Evolutionary conservation across 1,139 yeast species (phyloP).

Genomic region (Wickerhamomyces sp.): DNA sequence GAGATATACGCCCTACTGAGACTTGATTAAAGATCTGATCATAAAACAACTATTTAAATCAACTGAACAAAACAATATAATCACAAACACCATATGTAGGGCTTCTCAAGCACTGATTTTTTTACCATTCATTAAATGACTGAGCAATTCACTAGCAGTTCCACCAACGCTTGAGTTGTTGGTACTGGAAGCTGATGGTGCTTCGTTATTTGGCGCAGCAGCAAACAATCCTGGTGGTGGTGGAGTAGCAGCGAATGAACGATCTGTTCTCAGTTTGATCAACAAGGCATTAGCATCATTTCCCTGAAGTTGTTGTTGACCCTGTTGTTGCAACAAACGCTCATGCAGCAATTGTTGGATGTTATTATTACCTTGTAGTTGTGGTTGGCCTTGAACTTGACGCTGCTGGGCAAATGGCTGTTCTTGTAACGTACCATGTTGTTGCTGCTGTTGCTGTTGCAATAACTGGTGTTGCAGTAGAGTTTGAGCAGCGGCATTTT

Average conservation of each 20-base stretch:
- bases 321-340: slow-evolving; percentile 16
- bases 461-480: slow-evolving; percentile 19
- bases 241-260: slow-evolving; percentile 28
- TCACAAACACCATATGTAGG: background rate
- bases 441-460: slow-evolving; percentile 14
- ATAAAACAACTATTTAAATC: no score
- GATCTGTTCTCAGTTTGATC: slow-evolving; percentile 14
- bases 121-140: slow-evolving; percentile 68
- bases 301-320: slow-evolving; percentile 11
- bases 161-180: slow-evolving; percentile 21
- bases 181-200: slow-evolving; percentile 13
- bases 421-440: slow-evolving; percentile 3
- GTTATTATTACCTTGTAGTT: slow-evolving; percentile 4
- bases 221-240: slow-evolving; percentile 44
- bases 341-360: slow-evolving; percentile 20
- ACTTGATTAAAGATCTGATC: no score
- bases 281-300: slow-evolving; percentile 1
- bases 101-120: slow-evolving; percentile 31
- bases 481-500: slow-evolving; percentile 13
- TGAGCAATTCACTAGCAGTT: slow-evolving; percentile 60
- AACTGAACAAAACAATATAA: no score
- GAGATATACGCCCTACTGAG: slow-evolving; percentile 12
- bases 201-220: slow-evolving; percentile 12
- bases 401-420: slow-evolving; percentile 4
- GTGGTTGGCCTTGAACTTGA: slow-evolving; percentile 11